Percentiles rank a stretch among this genome's conserved stretches.
Evolutionary conservation across 805 yeast species (phyloP).

Genomic region (Candida coleopterorum): DNA sequence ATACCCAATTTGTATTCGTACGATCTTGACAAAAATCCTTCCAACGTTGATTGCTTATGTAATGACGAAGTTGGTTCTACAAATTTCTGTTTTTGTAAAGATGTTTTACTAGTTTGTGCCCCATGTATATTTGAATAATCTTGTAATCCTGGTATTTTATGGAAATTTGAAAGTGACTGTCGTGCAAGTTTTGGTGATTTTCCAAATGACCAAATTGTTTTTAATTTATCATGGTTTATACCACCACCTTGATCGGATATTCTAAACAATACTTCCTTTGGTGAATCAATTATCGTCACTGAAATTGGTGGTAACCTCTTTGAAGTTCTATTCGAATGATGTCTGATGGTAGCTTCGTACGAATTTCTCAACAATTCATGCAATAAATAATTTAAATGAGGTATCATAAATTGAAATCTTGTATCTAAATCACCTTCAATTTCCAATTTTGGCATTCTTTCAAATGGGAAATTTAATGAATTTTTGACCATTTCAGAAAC

Average conservation of each 20-base stretch:
- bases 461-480: conserved; percentile 50
- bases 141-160: conserved; percentile 60
- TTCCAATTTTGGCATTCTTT: conserved; percentile 65
- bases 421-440: conserved; percentile 70
- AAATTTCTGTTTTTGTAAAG: conserved; percentile 9
- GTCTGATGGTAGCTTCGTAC: conserved; percentile 66
- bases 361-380: conserved; percentile 88
- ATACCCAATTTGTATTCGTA: conserved; percentile 74
- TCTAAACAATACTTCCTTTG: conserved; percentile 65
- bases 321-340: conserved; percentile 24
- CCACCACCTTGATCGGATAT: conserved; percentile 94
- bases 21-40: conserved; percentile 65
- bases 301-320: conserved; percentile 63
- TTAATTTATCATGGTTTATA: conserved; percentile 51
- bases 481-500: conserved; percentile 50
- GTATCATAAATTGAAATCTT: conserved; percentile 75
- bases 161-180: conserved; percentile 59
- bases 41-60: conserved; percentile 47
- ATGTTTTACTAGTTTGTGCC: conserved; percentile 34
- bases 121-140: conserved; percentile 40
- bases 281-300: conserved; percentile 67
- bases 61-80: conserved; percentile 32
- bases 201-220: conserved; percentile 83
- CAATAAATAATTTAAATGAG: conserved; percentile 79
- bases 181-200: conserved; percentile 59